Base-by-base conservation (phyloP, 148 eudicot species). In the Fagopyrum esculentum region DNA sequence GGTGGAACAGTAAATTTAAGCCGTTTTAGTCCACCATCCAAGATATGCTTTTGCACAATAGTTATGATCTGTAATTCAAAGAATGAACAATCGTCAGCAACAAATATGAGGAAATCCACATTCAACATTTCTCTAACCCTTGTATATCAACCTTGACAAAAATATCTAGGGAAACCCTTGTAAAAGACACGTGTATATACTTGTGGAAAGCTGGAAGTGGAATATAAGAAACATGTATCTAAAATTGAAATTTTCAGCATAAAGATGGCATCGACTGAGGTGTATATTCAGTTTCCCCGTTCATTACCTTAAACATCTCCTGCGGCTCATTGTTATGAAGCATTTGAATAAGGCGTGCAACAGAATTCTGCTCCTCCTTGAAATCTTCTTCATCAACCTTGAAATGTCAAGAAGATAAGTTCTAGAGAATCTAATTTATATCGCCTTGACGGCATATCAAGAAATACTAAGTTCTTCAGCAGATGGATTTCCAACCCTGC, bases 331-430 rank as follows among this genome's bases (percentile, higher is more conserved):
- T 89, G 87, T 83, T 89, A 80, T 87, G 85, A 73, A 95, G 86
- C 93, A 92, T 89, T 73, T 92, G 97, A 73, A 95, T 89, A 77
- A 95, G 97, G 77, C 98, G 90, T 73, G 97, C 90, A 73, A 92
- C 97, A 79, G 93, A 91, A 86, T 92, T 95, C 82, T 95, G 98
- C 81, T 95, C 98, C 84, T 92, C 98, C 55, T 84, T 83, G 79
- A 95, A 95, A 80, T 95, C 98, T 77, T 93, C 98, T 74, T 90
- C 96, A 71, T 94, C 98, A 78, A 86, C 80, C 98, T 94, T 81
- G 44, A 11, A 17, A 19, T 6, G 19, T 9, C 29, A 61, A 19
- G n/a, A 75, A 46, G 72, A 75, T 48, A 47, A 75, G 15, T n/a
- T 13, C 17, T 66, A 11, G 43, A 9, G 45, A 40, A 40, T 40